Percentiles rank a stretch among this genome's conserved stretches.
These are phyloP conservation scores for Acmispon strigosus DNA, from an alignment of 306 rosid genomes.

Conservation along the genomic window DNA sequence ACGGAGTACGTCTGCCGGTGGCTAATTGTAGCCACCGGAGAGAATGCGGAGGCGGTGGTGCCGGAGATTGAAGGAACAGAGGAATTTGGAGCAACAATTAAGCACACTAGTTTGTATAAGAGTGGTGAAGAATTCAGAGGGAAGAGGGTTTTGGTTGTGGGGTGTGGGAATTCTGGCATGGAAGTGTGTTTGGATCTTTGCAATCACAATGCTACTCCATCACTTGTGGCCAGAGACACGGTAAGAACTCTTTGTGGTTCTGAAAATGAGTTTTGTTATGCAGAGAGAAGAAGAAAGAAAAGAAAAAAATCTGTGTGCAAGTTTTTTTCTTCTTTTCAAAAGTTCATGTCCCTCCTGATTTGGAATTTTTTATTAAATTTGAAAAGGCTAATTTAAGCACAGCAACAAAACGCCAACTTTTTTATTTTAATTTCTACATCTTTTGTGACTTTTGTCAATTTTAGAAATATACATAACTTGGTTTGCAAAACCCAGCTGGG, in stretches of 20 bases:
- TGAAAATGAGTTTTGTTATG: background rate
- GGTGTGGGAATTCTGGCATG: constrained; percentile 96
- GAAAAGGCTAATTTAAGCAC: background rate
- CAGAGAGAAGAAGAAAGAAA: background rate
- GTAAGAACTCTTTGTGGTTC: constrained; percentile 35
- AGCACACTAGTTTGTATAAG: constrained; percentile 68
- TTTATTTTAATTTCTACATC: background rate
- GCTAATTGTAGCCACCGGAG: constrained; percentile 82
- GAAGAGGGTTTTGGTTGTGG: constrained; percentile 73
- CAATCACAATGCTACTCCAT: constrained; percentile 61
- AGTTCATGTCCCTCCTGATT: constrained; percentile 18
- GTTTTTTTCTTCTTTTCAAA: background rate
- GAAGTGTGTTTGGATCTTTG: constrained; percentile 91
- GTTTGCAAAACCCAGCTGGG: background rate
- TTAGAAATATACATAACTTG: background rate
- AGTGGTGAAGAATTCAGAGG: constrained; percentile 58
- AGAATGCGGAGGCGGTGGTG: constrained; percentile 77
- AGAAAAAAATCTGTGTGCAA: background rate
- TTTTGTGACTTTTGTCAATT: constrained; percentile 9
- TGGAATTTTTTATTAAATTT: constrained; percentile 22
- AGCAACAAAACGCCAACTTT: constrained; percentile 2
- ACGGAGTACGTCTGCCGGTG: constrained; percentile 57
- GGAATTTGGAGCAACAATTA: constrained; percentile 45
- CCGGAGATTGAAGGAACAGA: constrained; percentile 48
- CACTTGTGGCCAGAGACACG: constrained; percentile 70